phyloP scores from a whole-genome alignment of 73 alveolate genomes.

The Paramecium octaurelia region DNA sequence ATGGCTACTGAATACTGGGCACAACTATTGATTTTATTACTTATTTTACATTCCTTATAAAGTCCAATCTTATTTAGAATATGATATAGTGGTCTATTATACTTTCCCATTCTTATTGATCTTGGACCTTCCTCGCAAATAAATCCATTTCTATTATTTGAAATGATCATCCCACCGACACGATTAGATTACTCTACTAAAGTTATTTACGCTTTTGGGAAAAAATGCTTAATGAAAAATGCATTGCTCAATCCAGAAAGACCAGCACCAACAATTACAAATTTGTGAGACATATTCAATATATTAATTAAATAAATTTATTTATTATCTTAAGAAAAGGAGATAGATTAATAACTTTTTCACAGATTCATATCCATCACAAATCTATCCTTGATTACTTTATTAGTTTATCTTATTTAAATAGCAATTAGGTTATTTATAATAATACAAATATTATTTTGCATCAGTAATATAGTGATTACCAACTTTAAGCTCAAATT shows the following conservation, averaged over 20 bases:
- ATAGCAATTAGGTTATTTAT: no score
- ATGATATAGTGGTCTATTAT: neutral
- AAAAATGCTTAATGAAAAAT: neutral
- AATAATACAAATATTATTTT: no score
- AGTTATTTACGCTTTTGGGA: neutral
- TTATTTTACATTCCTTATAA: neutral
- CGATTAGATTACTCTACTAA: neutral
- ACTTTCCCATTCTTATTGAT: constrained; percentile 18
- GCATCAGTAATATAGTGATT: no score
- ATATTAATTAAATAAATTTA: neutral
- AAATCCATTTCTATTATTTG: neutral
- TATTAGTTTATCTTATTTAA: neutral
- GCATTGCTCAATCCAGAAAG: constrained; percentile 18
- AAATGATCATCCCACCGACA: constrained; percentile 17
- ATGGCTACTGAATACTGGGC: neutral
- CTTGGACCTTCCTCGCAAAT: constrained; percentile 37
- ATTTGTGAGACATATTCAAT: neutral
- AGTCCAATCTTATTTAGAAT: neutral
- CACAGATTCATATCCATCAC: neutral
- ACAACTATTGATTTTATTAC: neutral
- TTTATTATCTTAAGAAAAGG: neutral
- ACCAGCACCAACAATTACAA: constrained; percentile 47
- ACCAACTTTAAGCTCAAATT: neutral
- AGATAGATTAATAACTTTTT: neutral
- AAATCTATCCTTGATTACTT: no score